Evolutionary conservation across 257 asterid species (phyloP).

Genomic region (Ilex aquifolium): DNA sequence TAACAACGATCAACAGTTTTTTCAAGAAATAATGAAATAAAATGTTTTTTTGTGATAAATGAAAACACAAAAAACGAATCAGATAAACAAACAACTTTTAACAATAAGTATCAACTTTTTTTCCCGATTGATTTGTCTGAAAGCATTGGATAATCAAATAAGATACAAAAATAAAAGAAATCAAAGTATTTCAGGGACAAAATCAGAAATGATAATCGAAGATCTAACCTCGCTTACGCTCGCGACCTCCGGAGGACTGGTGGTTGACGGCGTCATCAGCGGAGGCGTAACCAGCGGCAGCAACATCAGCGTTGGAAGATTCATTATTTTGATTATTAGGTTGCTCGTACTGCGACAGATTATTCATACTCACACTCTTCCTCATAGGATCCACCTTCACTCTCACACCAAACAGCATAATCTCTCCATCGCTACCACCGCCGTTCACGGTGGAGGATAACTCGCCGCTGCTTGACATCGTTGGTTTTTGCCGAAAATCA

Average conservation of each 20-base stretch:
- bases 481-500: neutral
- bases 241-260: conserved; percentile 48
- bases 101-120: too few species aligned
- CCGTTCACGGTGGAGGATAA: conserved; percentile 24
- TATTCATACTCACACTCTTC: conserved; percentile 83
- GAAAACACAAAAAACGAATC: too few species aligned
- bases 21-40: too few species aligned
- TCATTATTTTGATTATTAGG: conserved; percentile 8
- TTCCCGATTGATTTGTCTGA: too few species aligned
- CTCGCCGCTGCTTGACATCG: conserved; percentile 24
- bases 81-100: too few species aligned
- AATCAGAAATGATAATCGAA: conserved; percentile 8
- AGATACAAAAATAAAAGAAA: conserved; percentile 2
- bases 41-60: too few species aligned
- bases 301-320: conserved; percentile 14
- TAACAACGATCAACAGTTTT: too few species aligned
- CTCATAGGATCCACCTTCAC: conserved; percentile 80
- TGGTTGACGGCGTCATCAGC: conserved; percentile 65
- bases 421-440: conserved; percentile 32
- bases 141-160: conserved; percentile 6
- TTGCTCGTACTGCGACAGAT: conserved; percentile 64
- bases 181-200: neutral
- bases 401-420: conserved; percentile 82
- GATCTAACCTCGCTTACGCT: conserved; percentile 91
- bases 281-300: conserved; percentile 55